Evolutionary conservation across 129 eudicot species (phyloP).

Genomic region (Ambrosia artemisiifolia): DNA sequence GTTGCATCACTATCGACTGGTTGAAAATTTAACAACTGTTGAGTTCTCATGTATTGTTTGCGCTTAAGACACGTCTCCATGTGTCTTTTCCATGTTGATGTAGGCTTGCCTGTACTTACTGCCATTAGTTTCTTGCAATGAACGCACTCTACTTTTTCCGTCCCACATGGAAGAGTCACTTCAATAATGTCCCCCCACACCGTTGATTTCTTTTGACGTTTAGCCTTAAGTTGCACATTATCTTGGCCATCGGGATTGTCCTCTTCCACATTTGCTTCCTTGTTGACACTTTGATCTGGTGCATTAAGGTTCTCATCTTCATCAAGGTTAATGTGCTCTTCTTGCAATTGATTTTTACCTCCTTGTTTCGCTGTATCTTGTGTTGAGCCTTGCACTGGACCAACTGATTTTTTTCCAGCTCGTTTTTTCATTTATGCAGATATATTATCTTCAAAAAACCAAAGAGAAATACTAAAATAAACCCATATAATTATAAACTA

Average conservation of each 20-base stretch:
- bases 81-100: background rate
- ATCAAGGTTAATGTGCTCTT: background rate
- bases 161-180: background rate
- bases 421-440: too few relatives aligned
- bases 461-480: too few relatives aligned
- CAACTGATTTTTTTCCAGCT: too few relatives aligned
- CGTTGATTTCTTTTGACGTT: background rate
- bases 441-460: too few relatives aligned
- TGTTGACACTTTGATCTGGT: background rate
- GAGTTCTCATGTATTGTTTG: background rate
- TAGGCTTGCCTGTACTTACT: background rate
- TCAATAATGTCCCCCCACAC: background rate
- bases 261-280: background rate
- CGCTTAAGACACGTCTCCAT: background rate
- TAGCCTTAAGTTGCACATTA: background rate
- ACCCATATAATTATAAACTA: too few relatives aligned
- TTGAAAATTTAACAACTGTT: background rate
- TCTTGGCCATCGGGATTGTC: background rate
- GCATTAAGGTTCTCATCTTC: background rate
- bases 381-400: too few relatives aligned
- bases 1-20: background rate
- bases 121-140: too few relatives aligned
- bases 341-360: background rate
- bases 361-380: too few relatives aligned
- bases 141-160: too few relatives aligned